phyloP scores from a whole-genome alignment of 495 filamentous ascomycete species.

The Trypethelium eluteriae region DNA sequence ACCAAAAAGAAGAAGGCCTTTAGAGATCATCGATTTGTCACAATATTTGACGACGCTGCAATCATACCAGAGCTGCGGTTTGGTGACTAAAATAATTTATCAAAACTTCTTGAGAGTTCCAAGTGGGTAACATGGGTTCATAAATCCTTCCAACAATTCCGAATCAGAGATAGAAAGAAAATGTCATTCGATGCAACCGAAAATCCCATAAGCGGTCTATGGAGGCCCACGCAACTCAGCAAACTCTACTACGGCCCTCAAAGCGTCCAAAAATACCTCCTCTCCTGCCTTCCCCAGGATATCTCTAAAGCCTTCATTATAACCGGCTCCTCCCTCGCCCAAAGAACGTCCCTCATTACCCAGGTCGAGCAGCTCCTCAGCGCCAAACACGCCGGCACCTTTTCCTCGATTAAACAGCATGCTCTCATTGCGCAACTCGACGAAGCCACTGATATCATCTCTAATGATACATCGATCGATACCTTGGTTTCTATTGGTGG shows the following conservation, averaged over 20 bases:
- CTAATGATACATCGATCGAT: conserved; percentile 21
- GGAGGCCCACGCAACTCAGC: conserved; percentile 32
- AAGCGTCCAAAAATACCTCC: conserved; percentile 14
- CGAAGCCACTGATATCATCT: conserved; percentile 7
- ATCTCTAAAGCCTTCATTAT: conserved; percentile 30
- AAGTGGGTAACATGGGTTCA: not conserved
- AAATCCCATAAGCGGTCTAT: conserved; percentile 37
- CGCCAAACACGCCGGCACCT: conserved; percentile 25
- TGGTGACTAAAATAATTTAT: too few relatives aligned
- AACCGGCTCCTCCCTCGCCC: conserved; percentile 27
- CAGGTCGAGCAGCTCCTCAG: conserved; percentile 24
- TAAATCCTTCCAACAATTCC: not conserved
- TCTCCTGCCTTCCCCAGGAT: conserved; percentile 4
- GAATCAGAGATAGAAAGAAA: not conserved
- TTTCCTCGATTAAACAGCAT: conserved; percentile 30
- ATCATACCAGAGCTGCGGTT: not conserved
- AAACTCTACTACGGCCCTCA: conserved; percentile 16
- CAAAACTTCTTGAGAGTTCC: too few relatives aligned
- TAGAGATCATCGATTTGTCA: too few relatives aligned
- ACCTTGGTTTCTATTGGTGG: conserved; percentile 27
- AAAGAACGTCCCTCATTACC: conserved; percentile 28
- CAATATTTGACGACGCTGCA: not conserved
- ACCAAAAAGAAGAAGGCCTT: too few relatives aligned
- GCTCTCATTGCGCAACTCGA: conserved; percentile 26
- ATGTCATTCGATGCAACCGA: conserved; percentile 8